These are phyloP conservation scores for Apiotrichum mycotoxinovorans DNA, from an alignment of 1,284 basidiomycete species.

Conservation along the genomic window DNA sequence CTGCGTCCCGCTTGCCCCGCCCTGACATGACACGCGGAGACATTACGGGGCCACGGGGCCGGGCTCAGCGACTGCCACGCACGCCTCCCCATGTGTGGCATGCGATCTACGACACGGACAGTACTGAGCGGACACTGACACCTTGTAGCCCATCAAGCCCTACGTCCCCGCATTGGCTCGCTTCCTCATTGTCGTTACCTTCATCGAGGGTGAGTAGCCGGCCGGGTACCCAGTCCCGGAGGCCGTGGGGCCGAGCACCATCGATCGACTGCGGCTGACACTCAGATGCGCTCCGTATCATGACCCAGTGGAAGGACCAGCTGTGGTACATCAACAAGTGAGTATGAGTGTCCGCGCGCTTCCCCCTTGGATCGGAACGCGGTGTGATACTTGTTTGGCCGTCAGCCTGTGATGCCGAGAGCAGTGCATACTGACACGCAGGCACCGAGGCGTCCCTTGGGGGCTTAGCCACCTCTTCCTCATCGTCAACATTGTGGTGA, in stretches of 20 bases:
- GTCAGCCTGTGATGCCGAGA: no score
- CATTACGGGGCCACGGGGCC: no score
- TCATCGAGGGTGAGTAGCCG: conserved; percentile 68
- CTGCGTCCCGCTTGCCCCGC: no score
- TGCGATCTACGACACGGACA: neutral
- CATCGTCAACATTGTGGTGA: conserved; percentile 81
- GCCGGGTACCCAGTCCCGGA: no score
- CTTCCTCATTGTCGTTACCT: conserved; percentile 97
- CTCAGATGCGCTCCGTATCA: conserved; percentile 75
- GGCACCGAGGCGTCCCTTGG: conserved; percentile 92
- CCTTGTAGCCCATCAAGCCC: conserved; percentile 72
- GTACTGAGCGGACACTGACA: neutral
- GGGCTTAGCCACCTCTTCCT: conserved; percentile 92
- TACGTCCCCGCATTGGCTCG: conserved; percentile 92
- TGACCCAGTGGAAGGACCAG: conserved; percentile 94
- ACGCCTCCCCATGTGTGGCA: neutral
- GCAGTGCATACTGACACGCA: conserved; percentile 35
- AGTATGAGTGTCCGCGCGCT: conserved; percentile 39
- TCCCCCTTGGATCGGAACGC: neutral
- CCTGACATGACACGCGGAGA: no score
- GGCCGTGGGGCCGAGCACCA: no score
- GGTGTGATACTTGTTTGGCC: no score
- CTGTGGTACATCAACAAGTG: conserved; percentile 92
- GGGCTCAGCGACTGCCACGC: no score
- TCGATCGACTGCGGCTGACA: no score